A percentile compares a stretch with the other conserved stretches of the same genome.
These are phyloP conservation scores for Podosphaera fusca DNA, from an alignment of 2,329 filamentous ascomycete genomes.

Conservation along the genomic window DNA sequence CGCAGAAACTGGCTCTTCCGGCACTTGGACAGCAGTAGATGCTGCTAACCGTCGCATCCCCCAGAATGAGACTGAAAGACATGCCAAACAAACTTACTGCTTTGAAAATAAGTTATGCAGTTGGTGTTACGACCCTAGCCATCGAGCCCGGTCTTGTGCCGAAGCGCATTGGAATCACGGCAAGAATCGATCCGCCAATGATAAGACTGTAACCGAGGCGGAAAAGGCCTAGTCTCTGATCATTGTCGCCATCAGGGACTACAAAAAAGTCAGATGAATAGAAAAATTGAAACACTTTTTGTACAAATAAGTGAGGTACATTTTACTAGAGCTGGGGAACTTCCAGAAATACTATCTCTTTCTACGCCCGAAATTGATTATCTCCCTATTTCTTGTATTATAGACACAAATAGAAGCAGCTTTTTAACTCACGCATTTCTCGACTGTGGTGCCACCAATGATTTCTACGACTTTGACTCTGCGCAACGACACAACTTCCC, in stretches of 20 bases:
- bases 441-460: neutral
- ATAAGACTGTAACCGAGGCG: neutral
- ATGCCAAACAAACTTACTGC: neutral
- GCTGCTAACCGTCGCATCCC: neutral
- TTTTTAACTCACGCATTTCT: neutral
- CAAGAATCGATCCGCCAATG: neutral
- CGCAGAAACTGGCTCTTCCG: neutral
- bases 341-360: neutral
- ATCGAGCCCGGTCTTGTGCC: too few species aligned
- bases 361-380: neutral
- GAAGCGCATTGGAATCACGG: neutral
- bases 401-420: neutral
- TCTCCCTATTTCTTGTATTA: neutral
- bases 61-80: neutral
- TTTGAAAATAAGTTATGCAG: neutral
- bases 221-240: neutral
- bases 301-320: neutral
- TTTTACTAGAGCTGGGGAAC: too few species aligned
- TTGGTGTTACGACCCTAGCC: neutral
- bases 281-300: neutral
- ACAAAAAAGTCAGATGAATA: neutral
- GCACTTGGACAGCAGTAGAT: neutral
- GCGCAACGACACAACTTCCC: neutral
- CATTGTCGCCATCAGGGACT: neutral
- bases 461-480: neutral